These are phyloP conservation scores for Pleurostoma richardsiae DNA, from an alignment of 2,329 filamentous ascomycete genomes.

Conservation along the genomic window DNA sequence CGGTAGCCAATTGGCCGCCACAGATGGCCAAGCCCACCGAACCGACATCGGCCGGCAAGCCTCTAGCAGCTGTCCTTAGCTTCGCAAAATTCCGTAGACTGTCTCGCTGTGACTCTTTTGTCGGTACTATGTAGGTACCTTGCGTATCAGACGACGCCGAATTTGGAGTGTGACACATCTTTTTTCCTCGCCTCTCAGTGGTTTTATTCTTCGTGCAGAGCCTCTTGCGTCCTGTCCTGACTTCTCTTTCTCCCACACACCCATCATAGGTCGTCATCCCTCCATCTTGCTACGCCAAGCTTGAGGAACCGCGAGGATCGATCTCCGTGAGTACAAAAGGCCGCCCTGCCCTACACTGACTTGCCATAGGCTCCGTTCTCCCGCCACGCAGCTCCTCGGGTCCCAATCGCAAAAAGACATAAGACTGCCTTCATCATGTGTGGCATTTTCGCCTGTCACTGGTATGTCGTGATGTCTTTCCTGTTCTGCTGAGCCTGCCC, in stretches of 20 bases:
- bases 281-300: not conserved
- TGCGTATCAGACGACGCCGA: not conserved
- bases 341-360: not conserved
- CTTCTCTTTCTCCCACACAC: not conserved
- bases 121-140: too few species aligned
- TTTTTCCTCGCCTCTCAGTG: not conserved
- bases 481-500: too few species aligned
- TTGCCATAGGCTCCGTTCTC: not conserved
- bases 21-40: not conserved
- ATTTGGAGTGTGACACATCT: not conserved
- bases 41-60: not conserved
- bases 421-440: slow-evolving; percentile 58
- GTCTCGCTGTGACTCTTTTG: not conserved
- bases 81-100: not conserved
- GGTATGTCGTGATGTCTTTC: slow-evolving; percentile 50
- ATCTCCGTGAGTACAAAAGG: not conserved
- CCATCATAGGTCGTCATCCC: not conserved
- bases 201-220: not conserved
- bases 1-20: not conserved
- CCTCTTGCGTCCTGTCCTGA: not conserved
- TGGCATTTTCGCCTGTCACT: slow-evolving; percentile 94
- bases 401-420: not conserved
- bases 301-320: not conserved
- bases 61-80: not conserved
- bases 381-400: not conserved